These are phyloP conservation scores for Plasmodium cynomolgi DNA, from an alignment of 169 alveolate genomes.

Conservation along the genomic window DNA sequence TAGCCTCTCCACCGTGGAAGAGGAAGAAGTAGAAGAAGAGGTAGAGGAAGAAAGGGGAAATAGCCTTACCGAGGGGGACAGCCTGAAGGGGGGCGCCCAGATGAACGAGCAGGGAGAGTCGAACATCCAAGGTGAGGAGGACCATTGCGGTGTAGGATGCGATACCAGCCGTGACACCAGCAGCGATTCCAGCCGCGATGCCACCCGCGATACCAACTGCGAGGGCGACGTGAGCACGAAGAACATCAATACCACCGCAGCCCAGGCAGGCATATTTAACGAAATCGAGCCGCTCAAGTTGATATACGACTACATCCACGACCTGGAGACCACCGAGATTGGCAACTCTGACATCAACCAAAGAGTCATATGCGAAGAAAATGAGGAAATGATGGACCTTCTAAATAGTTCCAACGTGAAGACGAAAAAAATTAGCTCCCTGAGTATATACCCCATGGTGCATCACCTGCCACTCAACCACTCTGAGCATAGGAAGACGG, in stretches of 20 bases:
- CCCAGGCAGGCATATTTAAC: not conserved
- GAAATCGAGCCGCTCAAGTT: slow-evolving; percentile 23
- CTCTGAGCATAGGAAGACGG: not conserved
- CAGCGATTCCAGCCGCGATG: not conserved
- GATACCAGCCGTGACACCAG: not conserved
- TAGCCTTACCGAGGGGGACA: not conserved
- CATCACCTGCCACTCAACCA: not conserved
- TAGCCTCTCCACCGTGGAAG: not conserved
- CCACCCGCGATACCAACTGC: not conserved
- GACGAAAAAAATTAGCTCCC: slow-evolving; percentile 15
- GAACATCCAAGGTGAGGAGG: not conserved
- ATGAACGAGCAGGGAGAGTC: not conserved
- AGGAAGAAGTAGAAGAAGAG: not conserved
- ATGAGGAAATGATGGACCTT: not conserved
- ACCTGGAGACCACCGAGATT: not conserved
- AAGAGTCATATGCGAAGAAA: not conserved
- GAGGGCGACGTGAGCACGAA: not conserved
- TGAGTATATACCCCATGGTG: slow-evolving; percentile 2
- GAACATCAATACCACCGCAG: not conserved
- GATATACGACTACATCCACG: slow-evolving; percentile 20
- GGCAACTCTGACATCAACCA: not conserved
- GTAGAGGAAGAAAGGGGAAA: not conserved
- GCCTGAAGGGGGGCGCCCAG: not conserved
- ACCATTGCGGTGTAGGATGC: not conserved
- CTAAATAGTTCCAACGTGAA: slow-evolving; percentile 16